Evolutionary conservation across 495 filamentous ascomycete species (phyloP).

Genomic region (Lasiosphaeriaceae sp.): DNA sequence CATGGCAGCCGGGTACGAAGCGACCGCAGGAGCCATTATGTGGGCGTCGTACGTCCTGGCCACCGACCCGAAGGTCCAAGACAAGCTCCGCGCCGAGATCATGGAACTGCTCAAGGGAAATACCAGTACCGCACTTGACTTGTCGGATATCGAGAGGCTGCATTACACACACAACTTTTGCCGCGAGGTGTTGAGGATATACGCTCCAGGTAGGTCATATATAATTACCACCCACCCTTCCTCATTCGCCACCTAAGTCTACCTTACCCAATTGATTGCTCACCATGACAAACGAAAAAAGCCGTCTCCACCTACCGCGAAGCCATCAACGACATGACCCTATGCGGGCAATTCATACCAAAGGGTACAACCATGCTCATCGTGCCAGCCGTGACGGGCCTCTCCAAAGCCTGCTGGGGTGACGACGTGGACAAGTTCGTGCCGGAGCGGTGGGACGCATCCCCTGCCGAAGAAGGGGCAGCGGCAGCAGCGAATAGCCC

Average conservation of each 20-base stretch:
- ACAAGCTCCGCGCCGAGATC: slow-evolving; percentile 21
- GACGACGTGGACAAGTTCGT: slow-evolving; percentile 15
- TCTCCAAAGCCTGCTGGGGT: slow-evolving; percentile 21
- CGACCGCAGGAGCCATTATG: slow-evolving; percentile 20
- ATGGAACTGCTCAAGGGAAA: neutral
- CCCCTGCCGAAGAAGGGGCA: neutral
- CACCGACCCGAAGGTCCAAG: slow-evolving; percentile 17
- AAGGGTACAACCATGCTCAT: slow-evolving; percentile 20
- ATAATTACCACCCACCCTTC: neutral
- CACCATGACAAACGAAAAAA: neutral
- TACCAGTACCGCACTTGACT: slow-evolving; percentile 1
- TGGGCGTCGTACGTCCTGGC: slow-evolving; percentile 25
- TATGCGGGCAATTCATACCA: slow-evolving; percentile 23
- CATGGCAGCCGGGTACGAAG: slow-evolving; percentile 26
- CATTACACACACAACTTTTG: slow-evolving; percentile 27
- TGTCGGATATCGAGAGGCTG: slow-evolving; percentile 20
- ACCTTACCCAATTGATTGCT: neutral
- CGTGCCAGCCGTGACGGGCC: slow-evolving; percentile 16
- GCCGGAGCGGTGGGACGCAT: slow-evolving; percentile 31
- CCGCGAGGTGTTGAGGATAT: slow-evolving; percentile 28
- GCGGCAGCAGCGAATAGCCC: slow-evolving; percentile 14
- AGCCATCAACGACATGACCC: slow-evolving; percentile 17
- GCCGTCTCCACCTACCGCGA: slow-evolving; percentile 19
- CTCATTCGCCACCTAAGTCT: slow-evolving; percentile 48
- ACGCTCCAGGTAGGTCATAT: slow-evolving; percentile 5